Evolutionary conservation across 2,329 filamentous ascomycete genomes (phyloP).

Genomic region (Nigrospora oryzae): DNA sequence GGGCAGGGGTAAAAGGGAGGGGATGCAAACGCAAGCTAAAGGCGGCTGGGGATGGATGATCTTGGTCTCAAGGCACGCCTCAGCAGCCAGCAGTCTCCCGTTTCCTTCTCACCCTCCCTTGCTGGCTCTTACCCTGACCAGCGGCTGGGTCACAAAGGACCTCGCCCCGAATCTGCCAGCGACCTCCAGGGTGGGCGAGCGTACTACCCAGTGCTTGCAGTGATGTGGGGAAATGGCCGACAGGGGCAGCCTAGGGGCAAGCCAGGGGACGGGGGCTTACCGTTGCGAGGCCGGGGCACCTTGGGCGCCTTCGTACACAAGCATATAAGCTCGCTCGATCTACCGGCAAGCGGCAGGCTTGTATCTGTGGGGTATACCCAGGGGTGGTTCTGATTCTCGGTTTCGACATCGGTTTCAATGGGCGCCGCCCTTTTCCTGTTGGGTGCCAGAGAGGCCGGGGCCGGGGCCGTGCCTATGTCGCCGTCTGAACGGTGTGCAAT

Average conservation of each 20-base stretch:
- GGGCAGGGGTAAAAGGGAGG: conserved; percentile 3
- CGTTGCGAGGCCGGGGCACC: conserved; percentile 50
- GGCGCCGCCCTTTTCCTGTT: conserved; percentile 35
- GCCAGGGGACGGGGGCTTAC: conserved; percentile 28
- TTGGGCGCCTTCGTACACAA: conserved; percentile 49
- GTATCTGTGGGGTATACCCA: conserved; percentile 23
- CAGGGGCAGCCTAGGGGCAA: background rate
- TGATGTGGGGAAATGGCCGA: background rate
- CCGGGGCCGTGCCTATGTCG: no score
- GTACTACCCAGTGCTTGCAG: background rate
- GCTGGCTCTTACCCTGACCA: no score
- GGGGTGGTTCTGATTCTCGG: conserved; percentile 28
- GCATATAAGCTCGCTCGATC: conserved; percentile 37
- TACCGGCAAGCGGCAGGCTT: conserved; percentile 2
- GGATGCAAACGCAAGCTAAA: conserved; percentile 4
- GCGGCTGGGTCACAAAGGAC: no score
- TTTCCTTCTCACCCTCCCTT: no score
- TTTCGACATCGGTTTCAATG: conserved; percentile 24
- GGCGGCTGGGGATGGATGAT: background rate
- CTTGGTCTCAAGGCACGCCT: no score
- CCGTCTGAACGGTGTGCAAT: no score
- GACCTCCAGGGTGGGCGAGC: background rate
- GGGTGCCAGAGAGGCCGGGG: background rate
- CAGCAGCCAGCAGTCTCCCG: no score
- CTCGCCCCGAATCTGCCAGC: no score